Evolutionary conservation across 1,284 basidiomycete species (phyloP).

Genomic region (Neolentinus lepideus): DNA sequence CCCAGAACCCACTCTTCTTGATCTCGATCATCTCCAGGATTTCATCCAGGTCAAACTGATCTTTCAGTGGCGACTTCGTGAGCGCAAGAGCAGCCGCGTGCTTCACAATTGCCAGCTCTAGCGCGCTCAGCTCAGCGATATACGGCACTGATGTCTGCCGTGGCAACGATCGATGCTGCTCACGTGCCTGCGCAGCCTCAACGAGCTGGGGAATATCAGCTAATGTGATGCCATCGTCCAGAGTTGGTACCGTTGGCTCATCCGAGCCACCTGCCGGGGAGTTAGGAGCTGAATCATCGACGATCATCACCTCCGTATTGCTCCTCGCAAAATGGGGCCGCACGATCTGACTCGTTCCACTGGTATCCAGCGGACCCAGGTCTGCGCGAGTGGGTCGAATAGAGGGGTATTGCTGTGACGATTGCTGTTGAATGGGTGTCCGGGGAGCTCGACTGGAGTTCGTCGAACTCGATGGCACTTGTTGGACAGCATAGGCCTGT

Average conservation of each 20-base stretch:
- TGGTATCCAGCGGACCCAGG: not conserved
- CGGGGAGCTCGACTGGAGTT: not conserved
- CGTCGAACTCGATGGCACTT: not conserved
- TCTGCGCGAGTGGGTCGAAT: not conserved
- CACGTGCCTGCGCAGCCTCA: conserved; percentile 85
- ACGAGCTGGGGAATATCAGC: conserved; percentile 95
- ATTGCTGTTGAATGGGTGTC: not conserved
- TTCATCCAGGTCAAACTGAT: conserved; percentile 87
- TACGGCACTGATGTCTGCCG: conserved; percentile 70
- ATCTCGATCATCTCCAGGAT: conserved; percentile 88
- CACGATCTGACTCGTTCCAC: conserved; percentile 34
- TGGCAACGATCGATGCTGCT: conserved; percentile 75
- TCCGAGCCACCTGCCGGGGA: conserved; percentile 49
- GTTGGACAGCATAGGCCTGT: conserved; percentile 3
- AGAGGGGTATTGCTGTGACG: not conserved
- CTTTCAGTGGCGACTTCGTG: conserved; percentile 69
- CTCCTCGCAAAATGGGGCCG: conserved; percentile 74
- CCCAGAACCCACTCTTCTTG: conserved; percentile 96
- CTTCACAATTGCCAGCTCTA: conserved; percentile 89
- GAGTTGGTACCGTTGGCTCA: conserved; percentile 13
- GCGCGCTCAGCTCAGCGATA: conserved; percentile 77
- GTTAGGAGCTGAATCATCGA: conserved; percentile 74
- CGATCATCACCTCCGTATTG: conserved; percentile 86
- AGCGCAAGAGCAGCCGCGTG: conserved; percentile 86
- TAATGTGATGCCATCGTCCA: conserved; percentile 84